phyloP scores from a whole-genome alignment of 192 early-diverging fungal species.

The Thamnidium elegans region DNA sequence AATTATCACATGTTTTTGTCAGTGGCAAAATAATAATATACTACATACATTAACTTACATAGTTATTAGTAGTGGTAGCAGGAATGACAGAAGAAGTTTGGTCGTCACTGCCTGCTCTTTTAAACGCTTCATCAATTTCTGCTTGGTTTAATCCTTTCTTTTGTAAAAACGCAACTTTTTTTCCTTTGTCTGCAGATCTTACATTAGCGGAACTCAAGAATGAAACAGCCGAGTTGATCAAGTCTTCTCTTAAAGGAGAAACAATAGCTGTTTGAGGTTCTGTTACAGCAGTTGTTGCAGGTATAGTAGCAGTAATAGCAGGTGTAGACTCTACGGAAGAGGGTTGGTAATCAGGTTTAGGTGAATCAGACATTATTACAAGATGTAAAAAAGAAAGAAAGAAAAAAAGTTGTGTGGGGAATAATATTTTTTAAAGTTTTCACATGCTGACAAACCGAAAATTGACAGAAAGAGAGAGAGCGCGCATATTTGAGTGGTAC shows the following conservation, averaged over 20 bases:
- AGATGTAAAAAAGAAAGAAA: neutral
- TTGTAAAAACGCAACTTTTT: conserved; percentile 76
- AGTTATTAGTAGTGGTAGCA: neutral
- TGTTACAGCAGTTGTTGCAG: neutral
- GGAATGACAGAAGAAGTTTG: neutral
- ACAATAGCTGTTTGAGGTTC: no score
- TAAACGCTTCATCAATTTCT: conserved; percentile 69
- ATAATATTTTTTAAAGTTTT: neutral
- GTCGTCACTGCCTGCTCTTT: conserved; percentile 24
- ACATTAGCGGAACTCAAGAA: conserved; percentile 81
- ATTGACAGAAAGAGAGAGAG: no score
- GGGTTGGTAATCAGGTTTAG: neutral
- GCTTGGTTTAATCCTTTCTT: conserved; percentile 66
- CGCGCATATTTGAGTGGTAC: no score
- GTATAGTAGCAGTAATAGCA: neutral
- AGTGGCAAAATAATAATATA: neutral
- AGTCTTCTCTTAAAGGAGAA: conserved; percentile 48
- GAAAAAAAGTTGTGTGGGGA: neutral
- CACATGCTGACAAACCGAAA: conserved; percentile 1
- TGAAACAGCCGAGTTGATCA: conserved; percentile 58
- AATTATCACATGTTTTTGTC: neutral
- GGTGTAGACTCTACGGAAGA: neutral
- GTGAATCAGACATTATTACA: neutral
- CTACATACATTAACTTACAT: neutral
- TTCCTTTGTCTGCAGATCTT: conserved; percentile 62